phyloP scores from a whole-genome alignment of 305 asterid genomes.

The Petunia hybrid region DNA sequence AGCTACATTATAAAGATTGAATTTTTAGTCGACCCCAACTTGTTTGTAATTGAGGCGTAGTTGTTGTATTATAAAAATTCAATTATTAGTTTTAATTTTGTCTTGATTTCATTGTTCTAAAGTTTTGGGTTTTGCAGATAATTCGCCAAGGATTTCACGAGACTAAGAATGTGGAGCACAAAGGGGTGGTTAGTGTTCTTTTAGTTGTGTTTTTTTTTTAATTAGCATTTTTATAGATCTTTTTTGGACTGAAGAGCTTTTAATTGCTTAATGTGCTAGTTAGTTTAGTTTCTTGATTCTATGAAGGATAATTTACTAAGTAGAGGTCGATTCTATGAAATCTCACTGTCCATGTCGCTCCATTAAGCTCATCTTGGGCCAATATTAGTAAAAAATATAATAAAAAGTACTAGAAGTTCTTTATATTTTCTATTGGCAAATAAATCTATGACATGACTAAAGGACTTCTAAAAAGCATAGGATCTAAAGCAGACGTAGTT shows the following conservation, averaged over 20 bases:
- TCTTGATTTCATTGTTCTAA: not conserved
- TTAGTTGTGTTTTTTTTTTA: not conserved
- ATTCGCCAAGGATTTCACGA: constrained; percentile 77
- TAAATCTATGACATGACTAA: too few species aligned
- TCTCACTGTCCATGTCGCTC: too few species aligned
- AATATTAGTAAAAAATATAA: too few species aligned
- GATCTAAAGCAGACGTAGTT: too few species aligned
- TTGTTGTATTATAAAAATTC: not conserved
- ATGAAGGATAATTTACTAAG: not conserved
- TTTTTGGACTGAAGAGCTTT: not conserved
- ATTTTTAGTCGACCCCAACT: constrained; percentile 22
- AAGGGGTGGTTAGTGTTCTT: constrained; percentile 66
- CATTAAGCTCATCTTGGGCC: too few species aligned
- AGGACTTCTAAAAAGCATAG: too few species aligned
- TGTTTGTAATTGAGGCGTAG: not conserved
- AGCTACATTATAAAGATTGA: constrained; percentile 18
- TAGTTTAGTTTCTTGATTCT: not conserved
- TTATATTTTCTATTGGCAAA: too few species aligned
- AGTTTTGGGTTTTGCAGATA: constrained; percentile 50
- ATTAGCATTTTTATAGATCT: not conserved
- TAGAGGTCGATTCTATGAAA: too few species aligned
- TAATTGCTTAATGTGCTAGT: not conserved
- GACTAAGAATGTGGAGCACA: constrained; percentile 87
- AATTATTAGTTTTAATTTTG: not conserved
- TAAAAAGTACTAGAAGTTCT: too few species aligned